These are phyloP conservation scores for Blastomyces gilchristii DNA, from an alignment of 2,329 filamentous ascomycete genomes.

Conservation along the genomic window DNA sequence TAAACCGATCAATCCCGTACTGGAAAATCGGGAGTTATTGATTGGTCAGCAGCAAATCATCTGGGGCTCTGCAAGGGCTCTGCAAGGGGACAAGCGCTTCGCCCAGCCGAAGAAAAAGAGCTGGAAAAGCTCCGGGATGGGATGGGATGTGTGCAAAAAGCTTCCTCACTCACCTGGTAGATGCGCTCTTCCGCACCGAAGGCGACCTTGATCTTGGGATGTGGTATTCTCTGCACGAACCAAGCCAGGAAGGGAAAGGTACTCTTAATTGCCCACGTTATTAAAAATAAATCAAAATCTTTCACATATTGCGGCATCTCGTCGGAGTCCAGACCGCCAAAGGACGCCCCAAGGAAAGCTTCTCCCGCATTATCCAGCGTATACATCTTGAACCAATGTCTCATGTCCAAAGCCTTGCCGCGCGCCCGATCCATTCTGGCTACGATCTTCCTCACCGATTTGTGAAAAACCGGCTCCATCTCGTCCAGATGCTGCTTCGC, in stretches of 20 bases:
- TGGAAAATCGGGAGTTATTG: neutral
- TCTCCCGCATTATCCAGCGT: conserved; percentile 10
- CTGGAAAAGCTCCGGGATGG: neutral
- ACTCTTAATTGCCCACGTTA: conserved; percentile 9
- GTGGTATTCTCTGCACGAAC: conserved; percentile 6
- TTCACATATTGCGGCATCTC: conserved; percentile 10
- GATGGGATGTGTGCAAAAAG: neutral
- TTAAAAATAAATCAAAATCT: conserved; percentile 12
- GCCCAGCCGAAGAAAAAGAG: neutral
- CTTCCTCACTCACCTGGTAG: conserved; percentile 5
- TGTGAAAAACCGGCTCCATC: conserved; percentile 8
- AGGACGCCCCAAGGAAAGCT: conserved; percentile 12
- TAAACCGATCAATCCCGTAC: conserved; percentile 8
- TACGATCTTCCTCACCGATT: conserved; percentile 4
- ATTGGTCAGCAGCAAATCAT: neutral
- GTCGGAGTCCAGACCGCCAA: conserved; percentile 9
- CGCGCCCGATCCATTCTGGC: conserved; percentile 3
- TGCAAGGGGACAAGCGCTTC: neutral
- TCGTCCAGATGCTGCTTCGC: conserved; percentile 8
- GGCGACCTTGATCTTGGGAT: conserved; percentile 9
- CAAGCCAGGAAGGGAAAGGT: conserved; percentile 7
- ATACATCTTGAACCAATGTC: conserved; percentile 10
- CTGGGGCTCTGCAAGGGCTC: neutral
- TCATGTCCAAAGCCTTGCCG: conserved; percentile 5
- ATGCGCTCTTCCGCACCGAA: conserved; percentile 5